phyloP scores from a whole-genome alignment of 768 basidiomycete genomes.

The Pleurotus sapidus region DNA sequence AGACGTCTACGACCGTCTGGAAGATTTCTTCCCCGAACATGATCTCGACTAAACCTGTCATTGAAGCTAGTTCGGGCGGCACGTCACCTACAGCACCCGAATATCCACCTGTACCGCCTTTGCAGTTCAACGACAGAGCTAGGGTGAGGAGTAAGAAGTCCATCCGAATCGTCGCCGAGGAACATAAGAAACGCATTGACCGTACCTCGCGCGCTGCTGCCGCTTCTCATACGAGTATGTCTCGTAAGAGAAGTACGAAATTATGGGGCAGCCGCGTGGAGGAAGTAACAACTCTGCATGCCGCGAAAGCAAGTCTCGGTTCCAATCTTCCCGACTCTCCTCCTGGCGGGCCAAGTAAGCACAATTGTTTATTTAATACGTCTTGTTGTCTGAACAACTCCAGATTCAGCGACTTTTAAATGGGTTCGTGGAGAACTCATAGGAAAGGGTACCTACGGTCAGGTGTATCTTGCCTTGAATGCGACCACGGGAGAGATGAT shows the following conservation, averaged over 20 bases:
- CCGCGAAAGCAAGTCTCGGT: slow-evolving; percentile 39
- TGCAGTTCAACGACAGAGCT: slow-evolving; percentile 30
- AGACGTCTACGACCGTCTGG: slow-evolving; percentile 88
- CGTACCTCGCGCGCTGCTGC: slow-evolving; percentile 62
- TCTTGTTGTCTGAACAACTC: slow-evolving; percentile 12
- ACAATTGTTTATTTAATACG: slow-evolving; percentile 7
- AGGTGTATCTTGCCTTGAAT: slow-evolving; percentile 94
- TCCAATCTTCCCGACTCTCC: slow-evolving; percentile 54
- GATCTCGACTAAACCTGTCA: slow-evolving; percentile 95
- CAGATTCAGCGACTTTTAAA: slow-evolving; percentile 77
- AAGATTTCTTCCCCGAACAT: slow-evolving; percentile 94
- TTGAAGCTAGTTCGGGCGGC: slow-evolving; percentile 80
- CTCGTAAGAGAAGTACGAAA: slow-evolving; percentile 85
- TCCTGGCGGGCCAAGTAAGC: slow-evolving; percentile 68
- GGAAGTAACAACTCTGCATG: slow-evolving; percentile 81
- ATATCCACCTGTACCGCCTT: slow-evolving; percentile 36
- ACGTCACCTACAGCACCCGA: slow-evolving; percentile 73
- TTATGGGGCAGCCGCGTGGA: slow-evolving; percentile 93
- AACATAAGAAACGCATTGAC: slow-evolving; percentile 77
- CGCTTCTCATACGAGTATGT: slow-evolving; percentile 36
- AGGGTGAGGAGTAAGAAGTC: slow-evolving; percentile 78
- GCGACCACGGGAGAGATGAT: slow-evolving; percentile 98
- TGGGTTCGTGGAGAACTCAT: slow-evolving; percentile 99
- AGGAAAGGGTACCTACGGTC: slow-evolving; percentile 94
- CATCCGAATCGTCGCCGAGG: slow-evolving; percentile 88